Evolutionary conservation across 2,329 filamentous ascomycete species (phyloP), one percentile per base, ranked within the genome.

Genomic region (Stachybotrys elegans): DNA sequence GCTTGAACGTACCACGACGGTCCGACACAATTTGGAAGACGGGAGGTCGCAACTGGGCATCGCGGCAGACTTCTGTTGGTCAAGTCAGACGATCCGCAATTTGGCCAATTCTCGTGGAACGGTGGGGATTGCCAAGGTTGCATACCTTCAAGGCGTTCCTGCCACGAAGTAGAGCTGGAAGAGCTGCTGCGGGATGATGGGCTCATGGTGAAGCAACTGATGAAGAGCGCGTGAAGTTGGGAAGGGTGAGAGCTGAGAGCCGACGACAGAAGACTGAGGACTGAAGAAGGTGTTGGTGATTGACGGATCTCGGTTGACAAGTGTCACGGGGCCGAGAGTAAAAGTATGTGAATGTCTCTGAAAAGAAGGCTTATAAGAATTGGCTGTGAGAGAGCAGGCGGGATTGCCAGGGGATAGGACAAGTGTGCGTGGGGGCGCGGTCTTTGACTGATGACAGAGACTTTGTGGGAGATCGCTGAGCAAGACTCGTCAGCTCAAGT

Each of bases 1-100:
- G n/a, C n/a, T n/a, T n/a, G n/a, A n/a, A 40, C 69, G 56, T 73
- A 86, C 84, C 84, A 76, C 85, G 76, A 60, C 84, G 79, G 64
- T 89, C 86, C 55, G 86, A 89, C 42, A 87, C 77, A 54, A 87
- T 80, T 58, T 84, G 80, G 61, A 83, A 90, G 43, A 78, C 67
- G 7, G 84, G 84, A 40, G 70, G 63, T 35, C 67, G 62, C 32
- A 79, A 59, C 48, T 79, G 73, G 43, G 69, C 69, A 48, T 71
- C 69, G 45, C 70, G 73, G 61, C 83, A 86, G 50, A 76, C 70
- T 45, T 76, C 82, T 86, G 53, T 20, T 44, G 31, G 34, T 48
- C 37, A 43, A 36, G 27, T 45, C 34, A 44, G 40, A 46, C 47
- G 43, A 51, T 43, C 13, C 21, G 43, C 40, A 39, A 48, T 32